These are phyloP conservation scores for Tolypocladium inflatum DNA, from an alignment of 2,329 filamentous ascomycete species.

Conservation along the genomic window DNA sequence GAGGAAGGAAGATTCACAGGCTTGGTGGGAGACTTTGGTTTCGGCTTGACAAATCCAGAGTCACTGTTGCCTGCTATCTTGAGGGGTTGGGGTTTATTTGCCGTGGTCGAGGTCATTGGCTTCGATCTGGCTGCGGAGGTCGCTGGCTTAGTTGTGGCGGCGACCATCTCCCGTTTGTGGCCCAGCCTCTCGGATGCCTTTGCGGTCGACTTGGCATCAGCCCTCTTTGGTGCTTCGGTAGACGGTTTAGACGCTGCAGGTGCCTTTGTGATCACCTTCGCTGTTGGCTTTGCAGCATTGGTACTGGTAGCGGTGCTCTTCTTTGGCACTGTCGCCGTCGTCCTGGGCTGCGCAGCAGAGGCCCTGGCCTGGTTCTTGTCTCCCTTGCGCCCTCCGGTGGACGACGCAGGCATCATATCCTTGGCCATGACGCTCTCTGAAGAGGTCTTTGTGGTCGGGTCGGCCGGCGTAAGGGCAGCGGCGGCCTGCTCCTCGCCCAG, in stretches of 20 bases:
- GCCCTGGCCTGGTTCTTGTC: neutral
- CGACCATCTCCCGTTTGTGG: conserved; percentile 23
- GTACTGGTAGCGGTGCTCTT: neutral
- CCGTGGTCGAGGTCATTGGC: conserved; percentile 19
- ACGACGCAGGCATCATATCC: conserved; percentile 1
- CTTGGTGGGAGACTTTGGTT: conserved; percentile 58
- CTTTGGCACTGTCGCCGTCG: neutral
- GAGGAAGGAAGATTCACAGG: conserved; percentile 58
- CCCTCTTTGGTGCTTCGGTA: conserved; percentile 11
- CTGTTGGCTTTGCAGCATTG: conserved; percentile 11
- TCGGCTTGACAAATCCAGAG: conserved; percentile 45
- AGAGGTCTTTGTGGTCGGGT: conserved; percentile 9
- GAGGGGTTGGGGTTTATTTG: conserved; percentile 33
- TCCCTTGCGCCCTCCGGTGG: neutral
- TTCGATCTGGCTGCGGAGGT: conserved; percentile 16
- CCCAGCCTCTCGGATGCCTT: conserved; percentile 14
- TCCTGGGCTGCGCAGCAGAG: neutral
- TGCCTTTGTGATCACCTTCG: conserved; percentile 9
- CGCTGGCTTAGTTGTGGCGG: conserved; percentile 16
- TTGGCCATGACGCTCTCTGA: neutral
- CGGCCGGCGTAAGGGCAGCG: conserved; percentile 18
- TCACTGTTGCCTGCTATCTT: conserved; percentile 27
- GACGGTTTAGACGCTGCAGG: neutral
- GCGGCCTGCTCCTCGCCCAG: conserved; percentile 27
- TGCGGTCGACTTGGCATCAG: conserved; percentile 18